Base-by-base conservation (phyloP, 2,329 filamentous ascomycete species). In the Monilinia polystroma region DNA sequence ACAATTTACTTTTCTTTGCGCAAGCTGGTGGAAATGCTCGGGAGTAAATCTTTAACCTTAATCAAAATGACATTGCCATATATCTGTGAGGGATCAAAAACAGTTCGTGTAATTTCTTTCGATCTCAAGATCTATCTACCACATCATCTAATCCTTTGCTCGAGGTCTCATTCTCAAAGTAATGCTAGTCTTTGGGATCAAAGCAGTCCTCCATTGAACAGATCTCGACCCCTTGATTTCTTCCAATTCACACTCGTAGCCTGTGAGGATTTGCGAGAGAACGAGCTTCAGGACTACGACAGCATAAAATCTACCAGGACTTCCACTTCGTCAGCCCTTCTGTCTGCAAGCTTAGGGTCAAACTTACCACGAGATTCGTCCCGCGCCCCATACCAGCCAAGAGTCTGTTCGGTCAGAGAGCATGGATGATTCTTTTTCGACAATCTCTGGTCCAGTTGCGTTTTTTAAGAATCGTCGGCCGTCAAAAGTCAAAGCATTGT, bases 221-320 rank as follows among this genome's bases (percentile, higher is more conserved):
- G 51, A 51, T 29, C 51, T 29, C 14, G 51, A 18, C 5, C 26
- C 51, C 14, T 53, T 53, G 26, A 53, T 53, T 18, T 53, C 26
- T 53, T 53, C 23, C 14, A 53, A 29, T 53, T 53, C 51, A 29
- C 51, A 29, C 51, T 53, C 51, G 26, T 53, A 53, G 12, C 12
- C 51, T 8, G 16, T 53, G 14, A 32, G 51, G 4, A 53, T 53
- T 53, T 53, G 51, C 16, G 51, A 53, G 12, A 53, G 51, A 29
- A 53, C 26, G 26, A 29, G 51, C 14, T 53, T 53, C 51, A 53
- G 23, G 51, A 53, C 51, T 53, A 53, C 51, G 14, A 29, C 51
- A 11, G 26, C 51, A 14, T 53, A 53, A 14, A 53, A 53, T 18
- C 26, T 53, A 29, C 51, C 51, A 29, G 51, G 51, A 29, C 23